Base-by-base conservation (phyloP, 176 grass and related monocot species). In the Musa schizocarpa region DNA sequence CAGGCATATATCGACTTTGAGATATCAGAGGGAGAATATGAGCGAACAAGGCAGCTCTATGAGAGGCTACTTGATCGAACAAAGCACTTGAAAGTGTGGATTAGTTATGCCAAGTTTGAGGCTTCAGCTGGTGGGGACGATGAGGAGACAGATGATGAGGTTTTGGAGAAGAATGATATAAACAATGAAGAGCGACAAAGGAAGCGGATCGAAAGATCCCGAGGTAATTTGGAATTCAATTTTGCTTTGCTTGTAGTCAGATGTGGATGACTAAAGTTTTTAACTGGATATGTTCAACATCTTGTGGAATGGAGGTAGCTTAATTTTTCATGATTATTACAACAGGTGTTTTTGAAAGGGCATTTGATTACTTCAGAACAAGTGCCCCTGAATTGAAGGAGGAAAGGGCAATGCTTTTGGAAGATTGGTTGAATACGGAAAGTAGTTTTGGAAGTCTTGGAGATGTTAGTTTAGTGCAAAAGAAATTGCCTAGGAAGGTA, bases 351-450 rank as follows among this genome's bases (percentile, higher is more conserved):
- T 98, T 98, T 80, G 86, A 91, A 78, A 87, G 82, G 72, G 90
- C 88, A 55, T 98, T 98, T 5, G 86, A 93, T 68, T 88, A 93
- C 79, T 91, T 87, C n/a, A 87, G 90, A 78, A 90, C 84, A 14
- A 85, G 71, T 74, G 90, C 86, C 17, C 80, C 90, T 53, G 90
- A 98, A 48, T 80, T 93, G 50, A 93, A 93, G 80, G 94, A 93
- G 81, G 94, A 98, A 84, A 93, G 94, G 80, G 88, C 88, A 25
- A 98, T 98, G 90, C 86, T 98, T 51, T 82, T 98, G 71, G 94
- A 98, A 76, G 94, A 98, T 26, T 98, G 90, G 94, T 69, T 98
- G 23, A 93, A 91, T 53, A 83, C 91, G 68, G 94, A 98, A 75
- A 79, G 82, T 77, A 79, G 80, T 83, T 91, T 93, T 80, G 86